These are phyloP conservation scores for Syncephalastrum racemosum DNA, from an alignment of 371 early-diverging fungal genomes.

Conservation along the genomic window DNA sequence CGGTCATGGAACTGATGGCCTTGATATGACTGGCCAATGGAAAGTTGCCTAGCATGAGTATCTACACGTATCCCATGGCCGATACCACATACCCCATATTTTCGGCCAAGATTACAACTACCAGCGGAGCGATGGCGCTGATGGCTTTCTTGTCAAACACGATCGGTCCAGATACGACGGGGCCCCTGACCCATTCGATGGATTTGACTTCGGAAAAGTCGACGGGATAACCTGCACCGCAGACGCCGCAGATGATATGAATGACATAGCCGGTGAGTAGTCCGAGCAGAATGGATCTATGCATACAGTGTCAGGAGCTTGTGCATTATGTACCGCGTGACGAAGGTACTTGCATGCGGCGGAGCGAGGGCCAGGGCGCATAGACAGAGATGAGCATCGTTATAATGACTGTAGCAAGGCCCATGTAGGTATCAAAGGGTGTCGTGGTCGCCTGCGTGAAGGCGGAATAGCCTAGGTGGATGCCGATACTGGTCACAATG, in stretches of 20 bases:
- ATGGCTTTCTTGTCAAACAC: conserved; percentile 46
- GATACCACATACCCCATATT: conserved; percentile 34
- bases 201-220: conserved; percentile 43
- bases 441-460: conserved; percentile 46
- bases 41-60: background rate
- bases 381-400: conserved; percentile 51
- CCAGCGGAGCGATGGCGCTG: conserved; percentile 54
- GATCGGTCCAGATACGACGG: conserved; percentile 12
- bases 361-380: conserved; percentile 28
- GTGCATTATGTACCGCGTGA: background rate
- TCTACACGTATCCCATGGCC: background rate
- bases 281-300: conserved; percentile 55
- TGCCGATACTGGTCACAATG: conserved; percentile 59
- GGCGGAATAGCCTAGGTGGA: conserved; percentile 51
- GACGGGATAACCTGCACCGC: conserved; percentile 42
- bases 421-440: conserved; percentile 57
- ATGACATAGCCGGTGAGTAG: conserved; percentile 50
- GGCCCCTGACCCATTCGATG: conserved; percentile 18
- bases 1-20: conserved; percentile 54
- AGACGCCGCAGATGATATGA: conserved; percentile 40
- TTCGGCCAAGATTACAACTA: conserved; percentile 54
- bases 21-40: conserved; percentile 44
- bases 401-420: conserved; percentile 46
- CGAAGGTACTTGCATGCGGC: conserved; percentile 13
- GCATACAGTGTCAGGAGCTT: conserved; percentile 10